Base-by-base conservation (phyloP, 1,284 basidiomycete genomes). In the Leccinum fallax region DNA sequence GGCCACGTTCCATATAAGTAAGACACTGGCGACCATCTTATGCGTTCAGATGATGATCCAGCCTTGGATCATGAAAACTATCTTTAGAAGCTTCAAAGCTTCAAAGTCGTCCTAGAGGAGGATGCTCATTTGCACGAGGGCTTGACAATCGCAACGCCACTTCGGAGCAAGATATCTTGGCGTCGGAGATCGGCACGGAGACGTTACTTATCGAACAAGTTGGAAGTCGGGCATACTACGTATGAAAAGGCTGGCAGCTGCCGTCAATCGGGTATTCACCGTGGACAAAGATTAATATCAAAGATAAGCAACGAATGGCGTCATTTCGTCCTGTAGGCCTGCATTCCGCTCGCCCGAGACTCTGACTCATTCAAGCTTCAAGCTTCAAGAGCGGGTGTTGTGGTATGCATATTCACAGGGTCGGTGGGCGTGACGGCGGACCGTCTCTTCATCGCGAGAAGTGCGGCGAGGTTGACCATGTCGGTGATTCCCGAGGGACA, bases 1-100 rank as follows among this genome's bases (percentile, higher is more conserved):
- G 51, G 19, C 43, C 11, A 3, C 21, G 8, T 28, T 49, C 64
- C 40, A 65, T 60, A 66, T 62, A 52, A 13, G 46, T 64, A 28
- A 26, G 28, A 26, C 24, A 53, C 65, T 7, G 61, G 16, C 15
- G 32, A 40, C 43, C 43, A 19, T 26, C 30, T 34, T 15, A 46
- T 3, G 43, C n/a, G n/a, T 49, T 43, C 40, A 43, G 32, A 5
- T 34, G 5, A 34, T 34, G 30, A 38, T 19, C 10, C 16, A 4
- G 38, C n/a, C 55, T 52, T 15, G 21, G 9, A 43, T 43, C n/a
- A 10, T 15, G 8, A 3, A 34, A 36, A 19, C 66, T 68, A 68
- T 61, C 51, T 56, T 66, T 64, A 46, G 60, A 26, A 40, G n/a
- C 34, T 36, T 65, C 36, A 43, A 5, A 5, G 48, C 38, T 40